Evolutionary conservation across 2,329 filamentous ascomycete species (phyloP).

Genomic region (Xylaria sp.): DNA sequence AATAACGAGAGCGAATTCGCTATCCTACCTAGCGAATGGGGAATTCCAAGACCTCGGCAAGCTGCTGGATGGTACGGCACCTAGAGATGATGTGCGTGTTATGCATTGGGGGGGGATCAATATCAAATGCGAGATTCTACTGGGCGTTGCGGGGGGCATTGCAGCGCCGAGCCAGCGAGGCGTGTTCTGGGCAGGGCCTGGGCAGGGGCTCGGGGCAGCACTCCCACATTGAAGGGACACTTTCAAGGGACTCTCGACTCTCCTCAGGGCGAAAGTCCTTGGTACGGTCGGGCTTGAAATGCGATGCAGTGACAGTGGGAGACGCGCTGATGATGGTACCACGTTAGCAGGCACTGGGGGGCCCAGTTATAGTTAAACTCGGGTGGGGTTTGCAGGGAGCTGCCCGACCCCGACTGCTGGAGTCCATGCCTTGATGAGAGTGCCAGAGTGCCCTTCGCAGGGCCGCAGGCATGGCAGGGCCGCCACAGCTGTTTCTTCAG

Average conservation of each 20-base stretch:
- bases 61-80: no score
- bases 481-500: not conserved
- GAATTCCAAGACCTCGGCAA: no score
- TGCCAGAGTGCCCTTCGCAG: not conserved
- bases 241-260: no score
- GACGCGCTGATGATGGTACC: not conserved
- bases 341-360: not conserved
- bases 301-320: not conserved
- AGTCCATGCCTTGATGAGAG: no score
- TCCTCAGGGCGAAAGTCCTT: not conserved
- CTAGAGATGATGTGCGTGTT: not conserved
- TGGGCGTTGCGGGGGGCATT: not conserved
- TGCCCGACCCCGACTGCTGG: no score
- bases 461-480: not conserved
- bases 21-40: no score
- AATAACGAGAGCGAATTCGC: no score
- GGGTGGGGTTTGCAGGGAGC: not conserved
- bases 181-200: no score
- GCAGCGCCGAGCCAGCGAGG: not conserved
- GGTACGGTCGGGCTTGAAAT: no score
- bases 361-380: not conserved
- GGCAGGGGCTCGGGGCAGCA: not conserved
- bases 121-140: not conserved
- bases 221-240: no score
- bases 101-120: not conserved